Evolutionary conservation across 306 rosid species (phyloP), one percentile per base, ranked within the genome.

Genomic region (Mucuna pruriens): DNA sequence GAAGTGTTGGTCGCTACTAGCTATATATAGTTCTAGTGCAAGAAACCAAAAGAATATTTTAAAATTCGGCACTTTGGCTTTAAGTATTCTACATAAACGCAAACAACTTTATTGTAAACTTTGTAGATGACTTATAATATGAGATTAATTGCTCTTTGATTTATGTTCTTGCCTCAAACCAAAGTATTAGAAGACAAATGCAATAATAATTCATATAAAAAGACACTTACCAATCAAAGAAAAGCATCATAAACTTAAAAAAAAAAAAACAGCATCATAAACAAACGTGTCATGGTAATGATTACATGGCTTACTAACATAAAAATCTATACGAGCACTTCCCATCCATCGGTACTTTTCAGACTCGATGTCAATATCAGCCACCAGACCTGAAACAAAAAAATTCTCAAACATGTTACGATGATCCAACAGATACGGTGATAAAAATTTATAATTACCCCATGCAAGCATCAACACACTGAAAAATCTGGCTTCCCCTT

Each of bases 321-420:
- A 93, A 82, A 91, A 80, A 82, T 91, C 92, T 54, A 93, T 44
- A 22, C 97, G 92, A 79, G 95, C 86, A 66, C 92, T 89, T 87
- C 97, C 97, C 97, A 93, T 87, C 92, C 97, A 88, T 76, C 96
- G 75, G 64, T 84, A 91, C 85, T 84, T 91, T 86, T 93, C 97
- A 42, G 96, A 93, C 85, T 91, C 94, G 52, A 91, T 91, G 87
- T 93, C 97, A 69, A 93, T 77, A 87, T 93, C 96, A 13, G 96
- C 97, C 33, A 91, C 78, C 84, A 93, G 78, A 70, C 97, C 97
- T 93, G 92, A 85, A 88, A 85, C 52, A 64, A 45, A 61, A 68
- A 67, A 20, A 46, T 6, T 63, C 11, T 54, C 23, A 73, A 74
- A 75, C 51, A 75, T 76, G 61, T 40, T 25, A 67, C 29, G 44